These are phyloP conservation scores for Coemansia sp. DNA, from an alignment of 192 early-diverging fungal genomes.

Conservation along the genomic window DNA sequence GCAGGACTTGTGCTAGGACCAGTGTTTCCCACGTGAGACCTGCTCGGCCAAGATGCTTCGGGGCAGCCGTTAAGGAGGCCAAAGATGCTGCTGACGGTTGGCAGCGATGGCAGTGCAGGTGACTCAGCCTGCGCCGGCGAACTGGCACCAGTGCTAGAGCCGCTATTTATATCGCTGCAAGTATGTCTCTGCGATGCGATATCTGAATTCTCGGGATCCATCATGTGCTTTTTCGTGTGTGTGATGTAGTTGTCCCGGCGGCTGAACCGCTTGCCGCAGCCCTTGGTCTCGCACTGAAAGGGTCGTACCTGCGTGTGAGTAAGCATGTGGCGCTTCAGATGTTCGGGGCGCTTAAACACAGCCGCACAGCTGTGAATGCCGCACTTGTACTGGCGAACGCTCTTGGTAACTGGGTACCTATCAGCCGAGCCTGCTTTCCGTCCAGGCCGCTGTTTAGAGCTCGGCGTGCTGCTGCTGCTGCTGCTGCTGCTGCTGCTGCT, in stretches of 20 bases:
- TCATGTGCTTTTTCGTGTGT: conserved; percentile 34
- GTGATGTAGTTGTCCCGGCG: conserved; percentile 72
- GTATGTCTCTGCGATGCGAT: neutral
- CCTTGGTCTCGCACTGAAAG: conserved; percentile 65
- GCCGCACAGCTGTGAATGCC: conserved; percentile 61
- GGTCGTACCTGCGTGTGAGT: conserved; percentile 88
- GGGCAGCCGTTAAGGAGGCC: conserved; percentile 18
- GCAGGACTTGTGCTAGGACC: neutral
- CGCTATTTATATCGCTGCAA: conserved; percentile 4
- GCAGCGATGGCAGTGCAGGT: neutral
- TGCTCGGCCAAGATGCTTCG: neutral
- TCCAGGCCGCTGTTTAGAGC: conserved; percentile 30
- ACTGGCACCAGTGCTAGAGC: neutral
- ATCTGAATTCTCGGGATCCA: conserved; percentile 1
- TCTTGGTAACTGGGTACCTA: conserved; percentile 26
- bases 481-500: conserved; percentile 3
- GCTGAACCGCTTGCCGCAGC: conserved; percentile 79
- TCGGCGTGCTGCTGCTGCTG: neutral
- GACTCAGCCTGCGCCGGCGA: neutral
- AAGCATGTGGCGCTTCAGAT: conserved; percentile 81
- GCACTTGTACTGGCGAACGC: conserved; percentile 56
- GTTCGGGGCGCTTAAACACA: conserved; percentile 78
- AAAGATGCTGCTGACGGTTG: conserved; percentile 25
- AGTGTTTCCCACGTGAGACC: neutral
- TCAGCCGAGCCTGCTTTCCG: conserved; percentile 31